Base-by-base conservation (phyloP, 2,329 filamentous ascomycete genomes). In the Cladosporium cucumerinum region DNA sequence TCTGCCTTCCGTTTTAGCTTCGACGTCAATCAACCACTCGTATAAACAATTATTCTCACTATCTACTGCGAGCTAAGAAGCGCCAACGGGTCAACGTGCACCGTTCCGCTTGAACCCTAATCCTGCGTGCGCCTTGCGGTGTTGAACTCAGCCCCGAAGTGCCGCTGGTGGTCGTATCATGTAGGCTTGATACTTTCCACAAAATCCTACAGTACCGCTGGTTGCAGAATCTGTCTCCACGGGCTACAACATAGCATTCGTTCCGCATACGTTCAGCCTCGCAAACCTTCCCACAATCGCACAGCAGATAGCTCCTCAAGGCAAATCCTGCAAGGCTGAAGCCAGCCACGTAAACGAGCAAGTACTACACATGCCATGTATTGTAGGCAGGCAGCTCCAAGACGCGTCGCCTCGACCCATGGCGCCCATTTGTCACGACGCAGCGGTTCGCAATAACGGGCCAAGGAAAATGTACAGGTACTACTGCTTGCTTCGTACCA, bases 251-350 rank as follows among this genome's bases (percentile, higher is more conserved):
- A 46, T 46, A 28, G 51, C 51, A 26, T 23, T 52, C 26, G 51
- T 23, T 52, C 48, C 54, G 36, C 23, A n/a, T 36, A 43, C 2
- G 3, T 58, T 48, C 28, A 51, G 58, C 46, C 46, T 61, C 30
- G 34, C 21, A 30, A 34, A 60, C 39, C 26, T 46, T 30, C 23
- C 36, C 46, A 51, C 26, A 30, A 30, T 61, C 43, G 28, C 58
- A 49, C 21, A n/a, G 46, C 58, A 26, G 8, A 43, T 16, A 30
- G 30, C n/a, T 16, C 52, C n/a, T 21, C 32, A 57, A 57, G 36
- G 39, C 39, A 49, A 43, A 48, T 60, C 57, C 57, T 60, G 39
- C 57, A 60, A 60, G 57, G 57, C 57, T 60, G 57, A 60, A 48
- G 32, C 21, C 21, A 21, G 34, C n/a, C 54, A 51, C 48, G 12